Evolutionary conservation across 371 early-diverging fungal species (phyloP), one percentile per base, ranked within the genome.

Genomic region (Synchytrium microbalum): DNA sequence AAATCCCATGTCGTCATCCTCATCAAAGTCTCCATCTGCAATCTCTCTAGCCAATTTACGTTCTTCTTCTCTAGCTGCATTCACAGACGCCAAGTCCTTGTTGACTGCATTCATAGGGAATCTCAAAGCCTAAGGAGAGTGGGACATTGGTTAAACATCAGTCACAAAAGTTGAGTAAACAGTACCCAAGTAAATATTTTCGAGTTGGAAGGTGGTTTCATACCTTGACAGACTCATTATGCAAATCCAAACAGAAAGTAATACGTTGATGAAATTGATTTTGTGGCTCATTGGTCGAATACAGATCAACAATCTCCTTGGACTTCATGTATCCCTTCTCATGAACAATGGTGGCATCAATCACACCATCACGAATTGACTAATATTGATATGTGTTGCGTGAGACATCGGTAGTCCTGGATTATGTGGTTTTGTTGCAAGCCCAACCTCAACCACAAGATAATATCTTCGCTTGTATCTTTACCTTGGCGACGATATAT

Each of bases 341-440:
- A 73, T 98, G 97, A 69, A 95, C 93, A 63, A 96, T 83, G 0
- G 85, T 85, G 52, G 96, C 98, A 76, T 94, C 95, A 75, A 98
- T 93, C 25, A 98, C 97, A 62, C 96, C 96, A 70, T 98, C 98
- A 51, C 93, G 87, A 65, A 98, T 95, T n/a, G 98, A n/a, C n/a
- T n/a, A n/a, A n/a, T n/a, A 91, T 76, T 80, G 32, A 25, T 54
- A 61, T n/a, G n/a, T n/a, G n/a, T n/a, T n/a, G n/a, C n/a, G n/a
- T n/a, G n/a, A n/a, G n/a, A n/a, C n/a, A n/a, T n/a, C n/a, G n/a
- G n/a, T n/a, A n/a, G n/a, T n/a, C n/a, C n/a, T 30, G 31, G 38
- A 46, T 13, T 27, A 29, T 13, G 28, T 10, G 16, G 10, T 5
- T 59, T 14, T 32, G 25, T 8, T n/a, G 23, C 59, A 59, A 29